Evolutionary conservation across 2,329 filamentous ascomycete species (phyloP), one percentile per base, ranked within the genome.

Genomic region (Didymella segeticola): DNA sequence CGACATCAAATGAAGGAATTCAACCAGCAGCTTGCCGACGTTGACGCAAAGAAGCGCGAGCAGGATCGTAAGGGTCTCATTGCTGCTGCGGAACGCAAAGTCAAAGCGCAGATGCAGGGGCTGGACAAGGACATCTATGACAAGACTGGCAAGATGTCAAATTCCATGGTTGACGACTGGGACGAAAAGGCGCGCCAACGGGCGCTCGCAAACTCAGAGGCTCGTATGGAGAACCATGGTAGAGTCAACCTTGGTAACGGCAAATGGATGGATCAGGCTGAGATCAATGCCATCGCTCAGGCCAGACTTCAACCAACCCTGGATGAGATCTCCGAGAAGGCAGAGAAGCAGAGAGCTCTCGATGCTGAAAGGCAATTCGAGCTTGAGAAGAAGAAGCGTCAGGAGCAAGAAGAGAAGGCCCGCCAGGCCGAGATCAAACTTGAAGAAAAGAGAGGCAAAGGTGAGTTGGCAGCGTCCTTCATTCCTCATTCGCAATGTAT

Each of bases 111-210:
- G 34, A 83, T 97, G 61, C 86, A 89, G 56, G 84, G 83, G 33
- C 92, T 97, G 80, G 93, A 98, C 56, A 86, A 93, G 71, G 87
- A 86, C 66, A 84, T 96, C 11, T 91, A 87, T 61, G 81, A 84
- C 12, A 84, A 93, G 47, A 93, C 89, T 1, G 91, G 91, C 51
- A 87, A 88, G 69, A 82, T 89, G 23, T 85, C 86, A 0, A 85
- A 88, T 11, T 82, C 86, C 1, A 84, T 88, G 66, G 79, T 88
- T 62, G 87, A 84, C 22, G 86, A 92, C 46, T 96, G 91, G 91
- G 91, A 96, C 64, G 77, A 85, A 43, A 90, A 89, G 71, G 90
- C 91, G 6, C 83, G 87, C 30, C 83, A 86, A 43, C 83, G 86
- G 19, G 90, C 90, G 4, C 82, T 88, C 62, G 80, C 83, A 10